Evolutionary conservation across 2,329 filamentous ascomycete genomes (phyloP), one percentile per base, ranked within the genome.

Genomic region (Albifimbria verrucaria): DNA sequence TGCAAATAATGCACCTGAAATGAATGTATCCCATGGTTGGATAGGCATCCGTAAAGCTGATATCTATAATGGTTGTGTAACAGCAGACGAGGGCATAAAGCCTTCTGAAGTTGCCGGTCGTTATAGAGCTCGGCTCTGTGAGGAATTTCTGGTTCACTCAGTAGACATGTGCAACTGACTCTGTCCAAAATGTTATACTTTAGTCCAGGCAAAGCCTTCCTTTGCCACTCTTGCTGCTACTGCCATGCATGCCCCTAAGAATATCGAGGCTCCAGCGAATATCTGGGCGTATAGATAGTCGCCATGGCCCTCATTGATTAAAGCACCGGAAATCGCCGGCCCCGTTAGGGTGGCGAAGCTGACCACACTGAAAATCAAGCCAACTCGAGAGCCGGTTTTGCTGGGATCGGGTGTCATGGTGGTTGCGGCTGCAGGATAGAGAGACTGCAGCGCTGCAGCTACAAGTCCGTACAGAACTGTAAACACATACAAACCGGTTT

Each of bases 401-500:
- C 54, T 61, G 9, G 66, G 57, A 49, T 72, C 61, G 2, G 63
- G 62, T 2, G 65, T 66, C 58, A 72, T 66, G 22, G 75, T 77
- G 24, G 74, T 75, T 11, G 80, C 59, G 0, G 74, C 75, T 1
- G 77, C 75, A 0, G 80, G 79, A 52, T 81, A 79, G 1, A 83
- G 64, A 2, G 73, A 71, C 57, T 81, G 78, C 17, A 80, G 69
- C 1, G 72, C 77, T 0, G 77, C 78, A 0, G 73, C 76, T 4
- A 73, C 68, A 4, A 84, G 63, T 1, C 83, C 82, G 53, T 80
- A 82, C 22, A 81, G 65, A 2, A 62, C 58, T 1, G 64, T 60
- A 21, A 64, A 69, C 0, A 54, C 60, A 4, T 64, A 68, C 1
- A 70, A 48, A 0, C 67, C 67, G 1, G 54, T 55, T 1, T 50